These are phyloP conservation scores for Filobasidium floriforme DNA, from an alignment of 768 basidiomycete species.

Conservation along the genomic window DNA sequence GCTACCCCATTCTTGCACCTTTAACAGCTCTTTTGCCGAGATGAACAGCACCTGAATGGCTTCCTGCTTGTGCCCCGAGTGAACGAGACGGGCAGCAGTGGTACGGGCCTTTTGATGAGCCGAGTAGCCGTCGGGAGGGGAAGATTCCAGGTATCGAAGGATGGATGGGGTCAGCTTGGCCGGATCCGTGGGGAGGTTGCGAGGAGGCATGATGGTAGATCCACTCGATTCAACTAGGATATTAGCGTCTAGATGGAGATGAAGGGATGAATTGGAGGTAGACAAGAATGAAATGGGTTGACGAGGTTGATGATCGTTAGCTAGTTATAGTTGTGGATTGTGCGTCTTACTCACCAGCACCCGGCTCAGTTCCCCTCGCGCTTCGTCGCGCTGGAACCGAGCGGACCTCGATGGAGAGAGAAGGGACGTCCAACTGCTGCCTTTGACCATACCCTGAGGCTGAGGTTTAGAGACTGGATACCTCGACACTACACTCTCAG, in stretches of 20 bases:
- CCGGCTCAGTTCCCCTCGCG: neutral
- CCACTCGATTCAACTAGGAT: neutral
- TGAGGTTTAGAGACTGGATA: no score
- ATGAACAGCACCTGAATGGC: conserved; percentile 92
- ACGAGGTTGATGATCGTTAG: no score
- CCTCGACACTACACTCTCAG: no score
- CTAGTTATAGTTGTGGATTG: no score
- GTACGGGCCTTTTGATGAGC: conserved; percentile 96
- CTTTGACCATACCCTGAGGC: no score
- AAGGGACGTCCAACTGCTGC: no score
- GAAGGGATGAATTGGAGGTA: neutral
- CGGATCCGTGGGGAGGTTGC: conserved; percentile 25
- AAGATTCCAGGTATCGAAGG: conserved; percentile 29
- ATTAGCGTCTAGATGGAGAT: neutral
- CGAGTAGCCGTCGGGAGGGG: conserved; percentile 74
- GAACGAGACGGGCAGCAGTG: conserved; percentile 66
- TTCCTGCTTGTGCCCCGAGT: conserved; percentile 61
- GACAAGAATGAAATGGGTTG: no score
- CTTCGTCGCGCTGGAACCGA: neutral
- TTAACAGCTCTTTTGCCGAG: conserved; percentile 76
- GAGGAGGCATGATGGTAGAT: conserved; percentile 34
- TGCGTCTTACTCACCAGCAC: no score
- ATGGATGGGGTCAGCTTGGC: conserved; percentile 41
- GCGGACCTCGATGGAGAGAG: neutral
- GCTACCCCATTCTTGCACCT: conserved; percentile 77